Evolutionary conservation across 768 basidiomycete species (phyloP).

Genomic region (Rubroboletus satanas): DNA sequence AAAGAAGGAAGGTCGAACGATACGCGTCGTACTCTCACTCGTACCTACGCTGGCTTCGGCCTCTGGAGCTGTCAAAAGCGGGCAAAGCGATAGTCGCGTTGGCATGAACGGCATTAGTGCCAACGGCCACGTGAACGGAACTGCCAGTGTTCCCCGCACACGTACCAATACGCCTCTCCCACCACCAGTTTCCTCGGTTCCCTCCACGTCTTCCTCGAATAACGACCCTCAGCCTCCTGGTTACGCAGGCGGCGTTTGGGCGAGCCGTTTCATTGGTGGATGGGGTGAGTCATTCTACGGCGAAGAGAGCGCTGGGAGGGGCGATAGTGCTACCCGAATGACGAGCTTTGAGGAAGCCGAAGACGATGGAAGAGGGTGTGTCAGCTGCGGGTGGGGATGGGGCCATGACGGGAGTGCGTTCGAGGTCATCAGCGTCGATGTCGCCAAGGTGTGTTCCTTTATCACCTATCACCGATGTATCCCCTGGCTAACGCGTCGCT

Average conservation of each 20-base stretch:
- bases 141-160: slow-evolving; percentile 27
- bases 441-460: slow-evolving; percentile 52
- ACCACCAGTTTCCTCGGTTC: slow-evolving; percentile 18
- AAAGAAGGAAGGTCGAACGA: slow-evolving; percentile 35
- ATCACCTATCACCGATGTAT: not conserved
- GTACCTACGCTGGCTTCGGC: slow-evolving; percentile 39
- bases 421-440: slow-evolving; percentile 62
- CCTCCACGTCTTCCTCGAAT: slow-evolving; percentile 27
- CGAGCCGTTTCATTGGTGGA: slow-evolving; percentile 41
- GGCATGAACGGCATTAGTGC: slow-evolving; percentile 7
- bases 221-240: slow-evolving; percentile 20
- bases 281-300: slow-evolving; percentile 36
- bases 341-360: slow-evolving; percentile 36
- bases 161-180: slow-evolving; percentile 29
- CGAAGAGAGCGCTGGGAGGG: slow-evolving; percentile 28
- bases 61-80: slow-evolving; percentile 40
- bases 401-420: slow-evolving; percentile 75
- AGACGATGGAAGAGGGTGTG: slow-evolving; percentile 57
- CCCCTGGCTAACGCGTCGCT: slow-evolving; percentile 1
- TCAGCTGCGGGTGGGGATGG: slow-evolving; percentile 75
- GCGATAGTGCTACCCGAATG: slow-evolving; percentile 24
- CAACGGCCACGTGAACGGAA: slow-evolving; percentile 33
- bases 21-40: slow-evolving; percentile 40
- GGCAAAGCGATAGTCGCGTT: slow-evolving; percentile 18
- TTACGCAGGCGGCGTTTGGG: slow-evolving; percentile 33